Evolutionary conservation across 305 asterid genomes (phyloP), one percentile per base, ranked within the genome.

Genomic region (Coffea humblotiana): DNA sequence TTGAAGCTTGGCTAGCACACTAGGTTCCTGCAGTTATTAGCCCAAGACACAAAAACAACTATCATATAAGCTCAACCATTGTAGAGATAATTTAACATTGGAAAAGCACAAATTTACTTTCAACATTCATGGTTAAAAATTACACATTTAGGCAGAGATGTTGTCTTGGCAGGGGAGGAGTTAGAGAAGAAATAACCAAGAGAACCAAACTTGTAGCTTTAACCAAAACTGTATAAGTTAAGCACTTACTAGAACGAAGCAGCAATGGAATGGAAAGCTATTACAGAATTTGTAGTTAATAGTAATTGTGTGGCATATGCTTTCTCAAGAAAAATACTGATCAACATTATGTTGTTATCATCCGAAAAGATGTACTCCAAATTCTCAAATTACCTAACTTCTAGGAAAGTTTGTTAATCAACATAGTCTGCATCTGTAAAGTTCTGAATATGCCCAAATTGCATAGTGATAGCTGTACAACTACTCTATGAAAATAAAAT

Each of bases 1-100:
- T 89, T 89, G 97, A 90, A 96, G 98, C 90, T 94, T 96, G 82
- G 94, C 92, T 95, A 96, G 85, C 78, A 88, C 90, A 79, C 90
- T 86, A 66, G 98, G 99, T 83, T 96, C 97, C 99, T 96, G 92
- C 82, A 84, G 65, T 74, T 47, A 64, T 29, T 67, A 51, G 79
- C 32, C 64, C 40, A 49, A 43, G 68, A 64, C 48, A 43, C 27
- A 25, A 65, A 29, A 12, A 29, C 29, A 14, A 15, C 0, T 21
- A 47, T 45, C 72, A 64, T 4, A 19, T 71, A 51, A 64, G 56
- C 45, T 35, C 47, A 61, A 49, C 61, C 35, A 40, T 35, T 13
- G 2, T 1, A 76, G 74, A 23, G 66, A 76, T 27, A 71, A 43
- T n/a, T 37, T 32, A 58, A 29, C 27, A 67, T 29, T 47, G 47